These are phyloP conservation scores for Collariella sp. DNA, from an alignment of 495 filamentous ascomycete species.

Conservation along the genomic window DNA sequence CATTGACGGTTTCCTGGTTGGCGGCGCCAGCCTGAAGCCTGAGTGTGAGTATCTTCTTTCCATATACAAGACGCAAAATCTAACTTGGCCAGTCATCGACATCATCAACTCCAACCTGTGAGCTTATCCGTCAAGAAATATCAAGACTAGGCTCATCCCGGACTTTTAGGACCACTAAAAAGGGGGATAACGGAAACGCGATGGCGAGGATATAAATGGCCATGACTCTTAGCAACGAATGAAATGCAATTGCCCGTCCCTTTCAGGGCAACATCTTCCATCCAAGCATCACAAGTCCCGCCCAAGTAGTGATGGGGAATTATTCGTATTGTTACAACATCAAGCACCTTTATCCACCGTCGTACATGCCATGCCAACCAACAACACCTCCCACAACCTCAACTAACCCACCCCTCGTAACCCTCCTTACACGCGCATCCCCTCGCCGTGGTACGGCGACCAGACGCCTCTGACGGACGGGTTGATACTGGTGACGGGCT, in stretches of 20 bases:
- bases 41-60: conserved; percentile 58
- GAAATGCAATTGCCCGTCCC: background rate
- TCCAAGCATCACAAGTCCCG: background rate
- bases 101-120: conserved; percentile 51
- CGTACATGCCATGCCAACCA: no score
- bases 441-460: conserved; percentile 78
- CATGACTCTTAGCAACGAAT: background rate
- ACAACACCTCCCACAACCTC: no score
- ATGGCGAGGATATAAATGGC: conserved; percentile 11
- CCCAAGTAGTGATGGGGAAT: background rate
- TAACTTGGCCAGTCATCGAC: conserved; percentile 45
- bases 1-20: conserved; percentile 97
- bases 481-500: conserved; percentile 78
- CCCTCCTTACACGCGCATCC: conserved; percentile 33
- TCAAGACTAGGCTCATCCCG: background rate
- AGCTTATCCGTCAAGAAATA: background rate
- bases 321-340: conserved; percentile 7
- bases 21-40: conserved; percentile 96
- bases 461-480: conserved; percentile 91
- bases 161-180: conserved; percentile 5
- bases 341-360: background rate
- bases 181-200: background rate
- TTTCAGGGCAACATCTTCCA: background rate
- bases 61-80: background rate
- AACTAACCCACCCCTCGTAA: conserved; percentile 4